These are phyloP conservation scores for Salicornia ramosissima DNA, from an alignment of 148 eudicot species.

Conservation along the genomic window DNA sequence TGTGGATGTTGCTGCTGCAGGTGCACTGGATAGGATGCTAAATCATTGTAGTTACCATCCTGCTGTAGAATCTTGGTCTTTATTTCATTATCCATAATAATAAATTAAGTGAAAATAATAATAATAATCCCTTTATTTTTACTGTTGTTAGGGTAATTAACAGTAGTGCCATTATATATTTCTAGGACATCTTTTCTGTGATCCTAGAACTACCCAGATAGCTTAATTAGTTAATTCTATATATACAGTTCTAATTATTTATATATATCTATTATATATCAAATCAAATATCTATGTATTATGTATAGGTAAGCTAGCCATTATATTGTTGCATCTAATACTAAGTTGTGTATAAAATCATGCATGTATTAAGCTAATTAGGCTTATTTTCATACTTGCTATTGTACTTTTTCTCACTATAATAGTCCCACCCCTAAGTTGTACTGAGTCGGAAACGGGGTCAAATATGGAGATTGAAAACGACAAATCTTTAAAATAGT, in stretches of 20 bases:
- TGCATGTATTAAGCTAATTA: too few relatives aligned
- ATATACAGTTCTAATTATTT: not conserved
- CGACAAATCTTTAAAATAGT: too few relatives aligned
- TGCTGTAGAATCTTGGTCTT: constrained; percentile 33
- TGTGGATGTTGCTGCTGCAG: constrained; percentile 12
- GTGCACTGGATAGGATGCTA: constrained; percentile 30
- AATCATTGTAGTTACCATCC: constrained; percentile 20
- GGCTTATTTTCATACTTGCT: not conserved
- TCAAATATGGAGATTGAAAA: too few relatives aligned
- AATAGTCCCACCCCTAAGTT: too few relatives aligned
- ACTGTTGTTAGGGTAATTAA: not conserved
- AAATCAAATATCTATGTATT: not conserved
- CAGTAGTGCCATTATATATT: not conserved
- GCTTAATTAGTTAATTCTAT: too few relatives aligned
- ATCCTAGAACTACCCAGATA: not conserved
- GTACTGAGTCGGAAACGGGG: too few relatives aligned
- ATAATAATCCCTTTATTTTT: too few relatives aligned
- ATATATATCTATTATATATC: not conserved
- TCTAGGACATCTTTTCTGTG: not conserved
- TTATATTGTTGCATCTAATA: too few relatives aligned
- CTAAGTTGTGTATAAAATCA: not conserved
- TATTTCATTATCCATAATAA: constrained; percentile 3
- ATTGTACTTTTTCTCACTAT: not conserved
- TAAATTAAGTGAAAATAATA: too few relatives aligned
- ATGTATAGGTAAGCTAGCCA: too few relatives aligned